Evolutionary conservation across 2,329 filamentous ascomycete species (phyloP).

Genomic region (Diaporthe capsici): DNA sequence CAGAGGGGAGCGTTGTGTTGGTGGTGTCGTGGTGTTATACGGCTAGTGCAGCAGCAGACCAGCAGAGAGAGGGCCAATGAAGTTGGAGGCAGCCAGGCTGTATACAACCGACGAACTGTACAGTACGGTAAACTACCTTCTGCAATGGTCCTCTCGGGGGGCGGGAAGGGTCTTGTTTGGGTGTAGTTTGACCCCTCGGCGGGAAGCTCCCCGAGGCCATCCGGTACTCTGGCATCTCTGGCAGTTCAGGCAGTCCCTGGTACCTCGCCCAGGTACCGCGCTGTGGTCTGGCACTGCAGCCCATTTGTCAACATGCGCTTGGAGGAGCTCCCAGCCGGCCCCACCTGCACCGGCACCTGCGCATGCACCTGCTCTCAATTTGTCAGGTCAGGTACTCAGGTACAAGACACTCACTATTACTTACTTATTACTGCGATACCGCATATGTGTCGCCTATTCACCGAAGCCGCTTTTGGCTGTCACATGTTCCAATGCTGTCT

Average conservation of each 20-base stretch:
- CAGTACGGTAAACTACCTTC: conserved; percentile 25
- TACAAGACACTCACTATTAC: not conserved
- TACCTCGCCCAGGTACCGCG: not conserved
- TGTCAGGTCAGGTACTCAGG: conserved; percentile 5
- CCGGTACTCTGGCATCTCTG: conserved; percentile 15
- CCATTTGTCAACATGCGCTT: conserved; percentile 18
- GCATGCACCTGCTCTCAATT: conserved; percentile 20
- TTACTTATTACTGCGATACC: conserved; percentile 1
- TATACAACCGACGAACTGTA: conserved; percentile 10
- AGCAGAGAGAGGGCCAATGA: conserved; percentile 24
- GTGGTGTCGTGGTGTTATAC: conserved; percentile 21
- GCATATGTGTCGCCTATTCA: conserved; percentile 4
- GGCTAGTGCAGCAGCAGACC: conserved; percentile 13
- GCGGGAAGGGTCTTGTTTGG: conserved; percentile 33
- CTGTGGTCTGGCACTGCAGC: not conserved
- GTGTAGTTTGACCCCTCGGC: conserved; percentile 32
- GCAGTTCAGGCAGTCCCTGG: not conserved
- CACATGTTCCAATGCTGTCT: not conserved
- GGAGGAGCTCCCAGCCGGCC: not conserved
- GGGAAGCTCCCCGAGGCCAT: conserved; percentile 29
- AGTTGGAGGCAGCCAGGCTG: conserved; percentile 33
- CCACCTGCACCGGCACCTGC: not conserved
- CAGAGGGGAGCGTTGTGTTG: not conserved
- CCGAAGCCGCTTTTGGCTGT: conserved; percentile 25
- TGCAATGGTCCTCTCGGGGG: conserved; percentile 17